Evolutionary conservation across 306 rosid species (phyloP), one percentile per base, ranked within the genome.

Genomic region (Cercis canadensis): DNA sequence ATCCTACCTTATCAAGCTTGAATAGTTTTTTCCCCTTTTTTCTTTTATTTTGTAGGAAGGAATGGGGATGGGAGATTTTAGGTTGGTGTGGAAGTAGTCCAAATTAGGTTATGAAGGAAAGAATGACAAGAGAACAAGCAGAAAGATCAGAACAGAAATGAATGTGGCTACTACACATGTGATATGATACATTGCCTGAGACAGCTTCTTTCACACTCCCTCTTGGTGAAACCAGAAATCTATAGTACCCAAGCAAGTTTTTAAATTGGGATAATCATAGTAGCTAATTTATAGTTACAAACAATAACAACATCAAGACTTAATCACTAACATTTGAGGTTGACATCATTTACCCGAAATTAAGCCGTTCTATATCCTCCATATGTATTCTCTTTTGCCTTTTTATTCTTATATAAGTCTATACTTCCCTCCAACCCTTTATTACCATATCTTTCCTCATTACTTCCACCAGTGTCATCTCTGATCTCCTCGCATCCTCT

Each of bases 41-140:
- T 24, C 29, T 24, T 1, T 24, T 24, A 24, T 24, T 24, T 24
- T 24, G 29, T 24, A 24, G 29, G 29, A 24, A 24, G 29, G 29
- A 24, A 24, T 24, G 29, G 29, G 29, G 29, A 24, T 24, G 29
- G 29, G 29, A 24, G 3, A 24, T 24, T 24, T 24, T 24, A 24
- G 29, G 29, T 24, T 3, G 1, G 29, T 24, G 29, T 24, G 29
- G 29, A 24, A 24, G 29, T 24, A 24, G 29, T 24, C 29, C 29
- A 24, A 24, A 24, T n/a, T n/a, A n/a, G n/a, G n/a, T n/a, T n/a
- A n/a, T n/a, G n/a, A n/a, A n/a, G n/a, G n/a, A n/a, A n/a, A n/a
- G n/a, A n/a, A n/a, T 13, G 52, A 33, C 10, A 57, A 34, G 16
- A 65, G 15, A 56, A 54, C 40, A 57, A 56, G 41, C 52, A 57